These are phyloP conservation scores for Geranium incanum DNA, from an alignment of 441 rosid genomes.

Conservation along the genomic window DNA sequence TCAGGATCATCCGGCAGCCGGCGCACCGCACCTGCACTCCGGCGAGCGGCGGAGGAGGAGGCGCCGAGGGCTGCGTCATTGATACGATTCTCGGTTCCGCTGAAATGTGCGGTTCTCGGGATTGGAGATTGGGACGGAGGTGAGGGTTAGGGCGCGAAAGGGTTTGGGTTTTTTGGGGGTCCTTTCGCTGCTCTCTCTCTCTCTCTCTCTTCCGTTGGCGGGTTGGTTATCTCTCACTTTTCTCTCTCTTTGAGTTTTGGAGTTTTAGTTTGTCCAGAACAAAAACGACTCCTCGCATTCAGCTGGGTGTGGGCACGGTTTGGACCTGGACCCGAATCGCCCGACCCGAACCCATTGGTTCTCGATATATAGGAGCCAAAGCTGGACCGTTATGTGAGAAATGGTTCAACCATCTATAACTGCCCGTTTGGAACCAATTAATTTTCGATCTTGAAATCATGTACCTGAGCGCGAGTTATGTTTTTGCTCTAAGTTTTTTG, in stretches of 20 bases:
- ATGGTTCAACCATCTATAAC: too few species aligned
- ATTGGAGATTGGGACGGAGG: background rate
- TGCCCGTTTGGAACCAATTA: too few species aligned
- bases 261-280: background rate
- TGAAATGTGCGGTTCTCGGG: background rate
- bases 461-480: too few species aligned
- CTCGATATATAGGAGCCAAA: too few species aligned
- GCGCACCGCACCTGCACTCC: slow-evolving; percentile 91
- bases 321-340: too few species aligned
- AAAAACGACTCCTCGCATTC: too few species aligned
- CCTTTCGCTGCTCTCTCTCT: background rate
- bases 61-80: slow-evolving; percentile 46
- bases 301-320: too few species aligned
- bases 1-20: slow-evolving; percentile 74
- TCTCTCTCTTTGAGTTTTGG: background rate
- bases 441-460: too few species aligned
- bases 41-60: slow-evolving; percentile 37
- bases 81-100: background rate
- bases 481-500: too few species aligned
- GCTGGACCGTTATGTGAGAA: too few species aligned
- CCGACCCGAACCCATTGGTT: too few species aligned
- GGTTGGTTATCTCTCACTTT: background rate
- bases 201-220: background rate
- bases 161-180: slow-evolving; percentile 1
- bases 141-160: slow-evolving; percentile 7